Percentiles rank a stretch among this genome's conserved stretches.
Conservation (phyloP, 257 asterid genomes). For the Euphrasia confusa region DNA sequence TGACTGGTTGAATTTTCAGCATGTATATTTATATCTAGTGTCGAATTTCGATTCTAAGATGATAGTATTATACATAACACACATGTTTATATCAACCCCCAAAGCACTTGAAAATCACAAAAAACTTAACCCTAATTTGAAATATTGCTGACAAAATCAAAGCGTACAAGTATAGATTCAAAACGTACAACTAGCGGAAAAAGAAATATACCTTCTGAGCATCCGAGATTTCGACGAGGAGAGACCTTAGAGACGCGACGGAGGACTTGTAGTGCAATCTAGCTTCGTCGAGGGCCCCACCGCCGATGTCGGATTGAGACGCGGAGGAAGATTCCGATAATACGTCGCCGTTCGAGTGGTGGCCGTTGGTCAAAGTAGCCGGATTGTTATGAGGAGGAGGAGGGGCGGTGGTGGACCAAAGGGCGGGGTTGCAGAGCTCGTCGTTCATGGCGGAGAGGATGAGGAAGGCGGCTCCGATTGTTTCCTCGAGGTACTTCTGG, state of each 20-base stretch:
- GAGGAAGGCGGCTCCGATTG: conserved; percentile 65
- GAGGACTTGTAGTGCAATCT: conserved; percentile 69
- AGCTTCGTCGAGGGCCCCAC: conserved; percentile 89
- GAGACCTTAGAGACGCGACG: conserved; percentile 62
- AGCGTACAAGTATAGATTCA: conserved; percentile 8
- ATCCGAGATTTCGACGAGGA: conserved; percentile 55
- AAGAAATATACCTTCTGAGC: conserved; percentile 49
- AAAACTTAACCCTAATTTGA: not conserved
- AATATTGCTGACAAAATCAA: not conserved
- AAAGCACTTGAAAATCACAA: not conserved
- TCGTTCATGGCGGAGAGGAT: conserved; percentile 84
- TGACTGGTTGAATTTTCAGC: not conserved
- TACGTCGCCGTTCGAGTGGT: conserved; percentile 52
- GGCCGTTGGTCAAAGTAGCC: conserved; percentile 29
- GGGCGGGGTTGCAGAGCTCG: conserved; percentile 79
- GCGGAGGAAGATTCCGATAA: conserved; percentile 52
- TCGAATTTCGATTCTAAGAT: not conserved
- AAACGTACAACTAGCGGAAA: not conserved
- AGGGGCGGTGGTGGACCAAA: conserved; percentile 59
- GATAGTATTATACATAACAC: not conserved
- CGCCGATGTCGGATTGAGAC: conserved; percentile 51
- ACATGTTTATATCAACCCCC: not conserved
- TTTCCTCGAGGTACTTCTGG: conserved; percentile 63
- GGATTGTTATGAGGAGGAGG: conserved; percentile 10
- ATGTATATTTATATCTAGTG: too few species aligned